These are phyloP conservation scores for Lactifluus piperatus DNA, from an alignment of 768 basidiomycete species.

Conservation along the genomic window DNA sequence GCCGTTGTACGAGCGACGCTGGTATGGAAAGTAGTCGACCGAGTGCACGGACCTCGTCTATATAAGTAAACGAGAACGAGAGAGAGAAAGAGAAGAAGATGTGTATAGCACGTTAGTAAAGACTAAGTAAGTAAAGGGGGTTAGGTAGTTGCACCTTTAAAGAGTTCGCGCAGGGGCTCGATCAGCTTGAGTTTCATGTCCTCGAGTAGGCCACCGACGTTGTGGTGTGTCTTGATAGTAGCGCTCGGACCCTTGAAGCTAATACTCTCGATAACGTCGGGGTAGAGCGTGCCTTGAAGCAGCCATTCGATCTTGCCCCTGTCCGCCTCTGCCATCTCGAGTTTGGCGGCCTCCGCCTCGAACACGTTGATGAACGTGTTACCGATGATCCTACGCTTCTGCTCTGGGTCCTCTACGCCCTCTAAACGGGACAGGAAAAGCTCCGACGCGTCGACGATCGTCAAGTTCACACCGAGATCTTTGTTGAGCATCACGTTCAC, in stretches of 20 bases:
- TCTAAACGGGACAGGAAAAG: slow-evolving; percentile 84
- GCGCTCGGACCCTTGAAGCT: slow-evolving; percentile 99
- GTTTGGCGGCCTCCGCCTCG: slow-evolving; percentile 85
- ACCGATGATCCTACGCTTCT: slow-evolving; percentile 96
- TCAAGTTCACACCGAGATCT: slow-evolving; percentile 92
- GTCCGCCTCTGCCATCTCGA: slow-evolving; percentile 68
- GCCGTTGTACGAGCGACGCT: slow-evolving; percentile 85
- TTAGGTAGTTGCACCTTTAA: slow-evolving; percentile 98
- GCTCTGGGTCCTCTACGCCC: slow-evolving; percentile 91
- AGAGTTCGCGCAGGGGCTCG: slow-evolving; percentile 92
- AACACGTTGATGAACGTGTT: slow-evolving; percentile 99
- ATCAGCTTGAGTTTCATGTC: slow-evolving; percentile 99
- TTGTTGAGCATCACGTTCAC: slow-evolving; percentile 90
- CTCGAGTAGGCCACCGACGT: slow-evolving; percentile 90
- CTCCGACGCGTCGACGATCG: slow-evolving; percentile 91
- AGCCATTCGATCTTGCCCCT: slow-evolving; percentile 97
- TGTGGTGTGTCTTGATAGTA: slow-evolving; percentile 99
- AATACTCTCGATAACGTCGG: slow-evolving; percentile 98
- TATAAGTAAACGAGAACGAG: no score
- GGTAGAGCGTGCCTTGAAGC: slow-evolving; percentile 94
- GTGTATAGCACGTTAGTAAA: no score
- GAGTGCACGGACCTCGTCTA: slow-evolving; percentile 92
- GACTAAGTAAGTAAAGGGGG: no score
- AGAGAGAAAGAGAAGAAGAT: no score
- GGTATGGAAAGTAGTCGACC: slow-evolving; percentile 90